Percentiles rank a stretch among this genome's conserved stretches.
Evolutionary conservation across 768 basidiomycete species (phyloP).

Genomic region (Boletus eberwhitei): DNA sequence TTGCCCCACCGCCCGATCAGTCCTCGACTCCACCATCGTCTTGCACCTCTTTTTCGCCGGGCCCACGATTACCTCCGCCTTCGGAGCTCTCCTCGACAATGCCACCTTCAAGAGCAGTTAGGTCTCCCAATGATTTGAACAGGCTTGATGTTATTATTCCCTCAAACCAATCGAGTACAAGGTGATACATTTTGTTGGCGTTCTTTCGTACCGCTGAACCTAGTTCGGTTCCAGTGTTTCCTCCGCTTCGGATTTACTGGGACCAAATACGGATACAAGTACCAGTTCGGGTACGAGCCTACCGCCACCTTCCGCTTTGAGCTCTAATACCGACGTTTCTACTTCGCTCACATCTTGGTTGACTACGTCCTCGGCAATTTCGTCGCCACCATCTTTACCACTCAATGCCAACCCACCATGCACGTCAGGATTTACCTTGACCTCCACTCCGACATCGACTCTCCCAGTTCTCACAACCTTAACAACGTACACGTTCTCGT

Average conservation of each 20-base stretch:
- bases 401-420: not conserved
- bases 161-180: conserved; percentile 2
- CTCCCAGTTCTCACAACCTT: not conserved
- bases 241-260: not conserved
- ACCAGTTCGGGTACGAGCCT: conserved; percentile 21
- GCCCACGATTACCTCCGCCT: not conserved
- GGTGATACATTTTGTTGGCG: conserved; percentile 4
- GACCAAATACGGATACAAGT: conserved; percentile 1
- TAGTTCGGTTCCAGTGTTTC: not conserved
- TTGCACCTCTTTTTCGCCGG: not conserved
- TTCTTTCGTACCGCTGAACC: conserved; percentile 1
- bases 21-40: conserved; percentile 1
- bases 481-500: not conserved
- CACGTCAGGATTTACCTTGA: not conserved
- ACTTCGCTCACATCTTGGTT: not conserved
- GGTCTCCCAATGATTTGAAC: not conserved
- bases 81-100: not conserved
- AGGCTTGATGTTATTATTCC: not conserved
- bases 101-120: not conserved
- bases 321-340: conserved; percentile 20
- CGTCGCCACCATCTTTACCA: not conserved
- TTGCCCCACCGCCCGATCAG: conserved; percentile 7
- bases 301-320: conserved; percentile 2
- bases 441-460: not conserved
- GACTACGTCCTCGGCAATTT: not conserved